Evolutionary conservation across 2,329 filamentous ascomycete species (phyloP).

Genomic region (Paraconiothyrium brasiliense): DNA sequence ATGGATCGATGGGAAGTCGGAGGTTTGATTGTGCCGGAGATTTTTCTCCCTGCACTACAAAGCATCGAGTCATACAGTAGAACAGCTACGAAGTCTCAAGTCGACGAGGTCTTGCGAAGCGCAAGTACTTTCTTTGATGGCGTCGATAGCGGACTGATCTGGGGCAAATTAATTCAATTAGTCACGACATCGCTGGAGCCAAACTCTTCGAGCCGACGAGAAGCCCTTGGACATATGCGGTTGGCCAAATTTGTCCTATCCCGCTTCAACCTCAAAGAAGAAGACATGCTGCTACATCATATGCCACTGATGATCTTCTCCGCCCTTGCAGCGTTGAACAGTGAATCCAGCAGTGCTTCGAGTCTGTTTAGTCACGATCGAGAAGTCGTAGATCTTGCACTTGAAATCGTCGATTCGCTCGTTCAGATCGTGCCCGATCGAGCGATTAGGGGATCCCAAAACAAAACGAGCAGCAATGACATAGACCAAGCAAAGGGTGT

Average conservation of each 20-base stretch:
- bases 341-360: conserved; percentile 31
- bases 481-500: conserved; percentile 21
- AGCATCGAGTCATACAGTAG: conserved; percentile 80
- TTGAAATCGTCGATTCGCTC: conserved; percentile 50
- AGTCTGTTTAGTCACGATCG: conserved; percentile 18
- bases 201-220: conserved; percentile 59
- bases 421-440: conserved; percentile 49
- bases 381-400: conserved; percentile 36
- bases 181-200: conserved; percentile 61
- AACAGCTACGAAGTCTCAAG: conserved; percentile 72
- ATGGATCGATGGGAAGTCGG: conserved; percentile 99
- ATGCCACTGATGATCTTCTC: conserved; percentile 80
- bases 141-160: conserved; percentile 93
- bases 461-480: conserved; percentile 13
- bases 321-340: conserved; percentile 60
- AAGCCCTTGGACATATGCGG: conserved; percentile 69
- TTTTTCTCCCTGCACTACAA: conserved; percentile 86
- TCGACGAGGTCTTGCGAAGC: conserved; percentile 87
- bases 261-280: conserved; percentile 93
- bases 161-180: conserved; percentile 79
- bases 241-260: conserved; percentile 83
- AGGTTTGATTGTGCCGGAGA: conserved; percentile 83
- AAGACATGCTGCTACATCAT: conserved; percentile 92
- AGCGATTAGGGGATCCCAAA: conserved; percentile 32
- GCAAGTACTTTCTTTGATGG: conserved; percentile 97